Base-by-base conservation (phyloP, 108 stramenopile genomes). In the Stephanodiscus triporus region DNA sequence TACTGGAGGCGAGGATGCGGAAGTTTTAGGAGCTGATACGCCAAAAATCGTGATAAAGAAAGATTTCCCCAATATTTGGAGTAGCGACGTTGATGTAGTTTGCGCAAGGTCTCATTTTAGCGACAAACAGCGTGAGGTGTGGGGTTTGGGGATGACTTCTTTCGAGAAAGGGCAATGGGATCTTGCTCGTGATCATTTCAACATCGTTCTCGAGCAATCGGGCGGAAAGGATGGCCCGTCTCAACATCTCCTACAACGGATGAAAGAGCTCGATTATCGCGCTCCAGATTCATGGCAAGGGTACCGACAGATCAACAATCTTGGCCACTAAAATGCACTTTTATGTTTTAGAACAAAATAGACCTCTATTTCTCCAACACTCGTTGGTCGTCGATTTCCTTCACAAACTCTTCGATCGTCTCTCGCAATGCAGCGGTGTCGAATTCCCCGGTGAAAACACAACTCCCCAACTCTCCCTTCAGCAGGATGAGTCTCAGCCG, bases 401-500 rank as follows among this genome's bases (percentile, higher is more conserved):
- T 86, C 16, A 95, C 89, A 77, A 91, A 95, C 45, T 91, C 86
- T 62, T 92, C 91, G 76, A 97, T 92, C 0, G 94, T 97, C 56
- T 91, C 81, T 55, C 90, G 66, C 87, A 95, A n/a, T 32, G 87
- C 90, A 64, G 77, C 61, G 17, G 84, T 65, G 72, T 95, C 93
- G 78, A 92, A 97, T 38, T 97, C 91, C n/a, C 86, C 88, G 5
- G 96, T 97, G 66, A 97, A 94, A 11, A 90, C 86, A 53, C 94
- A 94, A 55, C 85, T 83, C 10, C 93, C 95, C 29, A 96, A 68
- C 10, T 81, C 84, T 32, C 93, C 93, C 85, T 86, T 91, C 36
- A 87, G 70, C 19, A 91, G 71, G 50, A 97, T 95, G 24, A 97
- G 68, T 27, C 94, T 84, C 67, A 97, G 74, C 68, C 90, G 72